Percentiles rank a stretch among this genome's conserved stretches.
phyloP scores from a whole-genome alignment of 345 rosid genomes.

The Mercurialis annua region DNA sequence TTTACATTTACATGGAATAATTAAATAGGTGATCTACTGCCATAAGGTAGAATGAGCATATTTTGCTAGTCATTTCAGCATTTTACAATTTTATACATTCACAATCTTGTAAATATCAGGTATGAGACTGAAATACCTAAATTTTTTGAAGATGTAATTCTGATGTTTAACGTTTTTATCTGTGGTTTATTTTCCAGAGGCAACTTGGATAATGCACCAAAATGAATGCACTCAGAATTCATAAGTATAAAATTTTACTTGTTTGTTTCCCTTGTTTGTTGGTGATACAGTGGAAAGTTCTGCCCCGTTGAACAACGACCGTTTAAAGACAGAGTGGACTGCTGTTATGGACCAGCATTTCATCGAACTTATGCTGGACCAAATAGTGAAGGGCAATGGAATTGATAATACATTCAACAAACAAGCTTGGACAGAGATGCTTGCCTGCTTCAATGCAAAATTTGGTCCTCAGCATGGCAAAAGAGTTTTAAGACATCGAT shows the following conservation, averaged over 20 bases:
- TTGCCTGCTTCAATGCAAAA: slow-evolving; percentile 59
- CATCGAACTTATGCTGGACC: slow-evolving; percentile 73
- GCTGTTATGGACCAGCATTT: slow-evolving; percentile 69
- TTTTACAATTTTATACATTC: not conserved
- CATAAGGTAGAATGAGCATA: not conserved
- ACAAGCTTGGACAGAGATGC: slow-evolving; percentile 87
- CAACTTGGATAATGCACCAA: not conserved
- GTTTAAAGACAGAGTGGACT: slow-evolving; percentile 71
- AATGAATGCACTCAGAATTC: slow-evolving; percentile 1
- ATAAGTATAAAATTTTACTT: slow-evolving; percentile 4
- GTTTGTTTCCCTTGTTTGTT: slow-evolving; percentile 22
- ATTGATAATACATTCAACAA: slow-evolving; percentile 52
- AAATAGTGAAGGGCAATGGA: slow-evolving; percentile 69
- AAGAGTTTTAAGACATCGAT: slow-evolving; percentile 72
- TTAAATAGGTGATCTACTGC: not conserved
- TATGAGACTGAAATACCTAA: not conserved
- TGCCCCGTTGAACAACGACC: slow-evolving; percentile 35
- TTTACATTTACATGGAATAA: not conserved
- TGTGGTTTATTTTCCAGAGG: not conserved
- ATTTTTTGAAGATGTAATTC: slow-evolving; percentile 1
- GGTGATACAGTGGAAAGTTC: slow-evolving; percentile 46
- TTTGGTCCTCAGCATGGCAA: slow-evolving; percentile 68
- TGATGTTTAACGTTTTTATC: not conserved
- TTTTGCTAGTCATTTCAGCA: not conserved
- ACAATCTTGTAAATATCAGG: no score